Base-by-base conservation (phyloP, 202 grass and related monocot species). In the Panicum hallii region DNA sequence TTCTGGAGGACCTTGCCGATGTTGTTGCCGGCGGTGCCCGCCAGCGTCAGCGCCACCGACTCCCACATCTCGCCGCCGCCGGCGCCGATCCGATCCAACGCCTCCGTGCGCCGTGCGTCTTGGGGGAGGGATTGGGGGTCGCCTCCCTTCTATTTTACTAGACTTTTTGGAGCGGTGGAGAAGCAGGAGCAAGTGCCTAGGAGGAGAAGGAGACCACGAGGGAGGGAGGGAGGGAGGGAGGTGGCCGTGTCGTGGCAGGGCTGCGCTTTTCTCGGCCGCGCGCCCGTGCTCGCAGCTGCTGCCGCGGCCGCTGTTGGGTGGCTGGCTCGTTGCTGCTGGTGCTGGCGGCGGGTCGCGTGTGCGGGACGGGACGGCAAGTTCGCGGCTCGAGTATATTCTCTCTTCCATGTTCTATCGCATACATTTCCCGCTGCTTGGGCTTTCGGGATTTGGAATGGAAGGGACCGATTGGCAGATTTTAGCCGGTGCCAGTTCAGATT, bases 1-100 rank as follows among this genome's bases (percentile, higher is more conserved):
- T 99, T 99, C 82, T 99, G 93, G n/a, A 99, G 84, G 20, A 99
- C 93, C 91, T 99, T 99, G 82, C 97, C 97, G 77, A 99, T 91
- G 88, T 95, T 99, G 80, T 99, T 99, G 50, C 93, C 97, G 48
- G 97, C 94, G 80, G 93, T 89, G 84, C 93, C 93, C 56, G 87
- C 90, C 40, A 99, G 81, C 53, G 97, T 99, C 87, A 94, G 88
- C 72, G 90, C 89, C 76, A 97, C 91, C 63, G 97, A 93, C 66
- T 97, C 97, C 97, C 93, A 99, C 93, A 97, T 97, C 89, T 87
- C 86, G 70, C 67, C 45, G 2, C 43, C 79, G 52, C 14, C 58
- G 44, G 6, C 57, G 70, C 45, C 81, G 81, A 77, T 72, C 48
- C 74, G 87, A 78, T 87, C 85, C 71, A 57, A 76, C 80, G 36